phyloP scores from a whole-genome alignment of 352 stramenopile species.

The Blastocystis sp. region DNA sequence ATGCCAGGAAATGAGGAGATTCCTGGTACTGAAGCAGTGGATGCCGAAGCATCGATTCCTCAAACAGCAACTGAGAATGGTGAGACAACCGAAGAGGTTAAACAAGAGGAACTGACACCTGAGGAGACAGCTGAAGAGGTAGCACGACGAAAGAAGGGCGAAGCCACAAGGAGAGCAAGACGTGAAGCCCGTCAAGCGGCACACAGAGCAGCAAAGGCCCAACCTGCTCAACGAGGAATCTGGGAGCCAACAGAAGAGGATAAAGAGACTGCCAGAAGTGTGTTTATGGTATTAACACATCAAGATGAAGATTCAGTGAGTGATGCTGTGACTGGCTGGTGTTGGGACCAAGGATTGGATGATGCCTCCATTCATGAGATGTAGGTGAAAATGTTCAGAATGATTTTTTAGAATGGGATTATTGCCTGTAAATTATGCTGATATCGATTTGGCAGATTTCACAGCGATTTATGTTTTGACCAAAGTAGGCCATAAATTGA shows the following conservation, averaged over 20 bases:
- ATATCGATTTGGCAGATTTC: constrained; percentile 13
- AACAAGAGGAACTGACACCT: background rate
- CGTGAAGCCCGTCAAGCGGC: background rate
- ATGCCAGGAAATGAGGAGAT: background rate
- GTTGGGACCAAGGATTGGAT: background rate
- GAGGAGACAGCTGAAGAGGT: background rate
- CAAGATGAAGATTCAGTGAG: background rate
- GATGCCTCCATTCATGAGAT: constrained; percentile 9
- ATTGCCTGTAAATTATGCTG: background rate
- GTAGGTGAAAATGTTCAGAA: background rate
- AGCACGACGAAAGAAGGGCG: background rate
- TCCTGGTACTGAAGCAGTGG: too few species aligned
- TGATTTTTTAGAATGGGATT: background rate
- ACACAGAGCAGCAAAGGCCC: background rate
- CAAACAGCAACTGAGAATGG: background rate
- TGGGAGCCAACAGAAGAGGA: background rate
- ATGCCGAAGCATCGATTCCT: too few species aligned
- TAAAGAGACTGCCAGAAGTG: background rate
- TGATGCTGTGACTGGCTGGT: background rate
- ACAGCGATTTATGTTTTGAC: background rate
- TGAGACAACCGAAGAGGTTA: background rate
- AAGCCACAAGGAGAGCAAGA: background rate
- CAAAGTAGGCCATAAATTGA: background rate
- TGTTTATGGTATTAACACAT: background rate
- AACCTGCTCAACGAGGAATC: background rate